Conservation (phyloP, 306 rosid species). For the Cucumis cinereus region DNA sequence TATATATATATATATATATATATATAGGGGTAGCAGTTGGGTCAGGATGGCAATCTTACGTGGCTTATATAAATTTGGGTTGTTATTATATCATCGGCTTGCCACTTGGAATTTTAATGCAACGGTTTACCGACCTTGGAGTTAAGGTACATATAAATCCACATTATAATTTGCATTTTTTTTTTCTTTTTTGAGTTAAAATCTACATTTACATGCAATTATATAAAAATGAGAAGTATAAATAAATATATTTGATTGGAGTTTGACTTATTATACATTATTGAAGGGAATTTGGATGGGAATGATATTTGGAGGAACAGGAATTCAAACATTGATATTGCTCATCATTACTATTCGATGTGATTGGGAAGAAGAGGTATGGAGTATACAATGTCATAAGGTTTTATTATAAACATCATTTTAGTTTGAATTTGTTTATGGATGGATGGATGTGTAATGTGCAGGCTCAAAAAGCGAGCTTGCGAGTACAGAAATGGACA, state of each 20-base stretch:
- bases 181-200: not conserved
- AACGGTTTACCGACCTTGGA: not conserved
- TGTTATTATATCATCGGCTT: not conserved
- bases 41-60: not conserved
- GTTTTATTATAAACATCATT: no score
- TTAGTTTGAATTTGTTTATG: no score
- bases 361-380: not conserved
- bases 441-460: not conserved
- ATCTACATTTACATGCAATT: not conserved
- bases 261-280: not conserved
- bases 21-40: not conserved
- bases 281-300: not conserved
- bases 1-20: no score
- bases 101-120: not conserved
- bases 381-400: not conserved
- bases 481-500: not conserved
- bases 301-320: not conserved
- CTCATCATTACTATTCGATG: not conserved
- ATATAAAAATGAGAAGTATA: no score
- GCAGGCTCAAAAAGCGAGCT: not conserved
- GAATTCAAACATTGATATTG: not conserved
- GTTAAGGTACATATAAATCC: not conserved
- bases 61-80: not conserved
- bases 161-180: no score
- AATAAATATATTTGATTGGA: no score